Base-by-base conservation (phyloP, 345 rosid genomes). In the Salix dunnii region DNA sequence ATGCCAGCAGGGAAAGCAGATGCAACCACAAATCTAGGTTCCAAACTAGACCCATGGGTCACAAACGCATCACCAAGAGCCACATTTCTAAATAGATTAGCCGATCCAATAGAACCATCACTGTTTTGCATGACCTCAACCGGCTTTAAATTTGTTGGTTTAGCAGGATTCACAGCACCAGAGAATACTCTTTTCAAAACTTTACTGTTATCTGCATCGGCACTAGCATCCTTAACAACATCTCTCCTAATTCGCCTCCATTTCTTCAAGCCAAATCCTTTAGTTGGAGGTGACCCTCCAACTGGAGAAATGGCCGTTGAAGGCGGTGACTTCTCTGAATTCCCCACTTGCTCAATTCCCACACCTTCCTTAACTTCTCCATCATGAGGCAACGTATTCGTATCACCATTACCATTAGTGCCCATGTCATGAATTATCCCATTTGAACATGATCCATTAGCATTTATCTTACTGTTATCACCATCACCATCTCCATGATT, bases 231-330 rank as follows among this genome's bases (percentile, higher is more conserved):
- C 84, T 87, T 88, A 51, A 81, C 85, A 77, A 82, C 65, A 61
- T 83, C 89, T 82, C 97, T 85, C 86, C 78, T 90, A 70, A 91
- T 77, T 48, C 99, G 84, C 87, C 86, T 87, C 99, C 99, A 90
- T 82, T 91, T 92, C 87, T 82, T 91, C 86, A 94, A 80, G 23
- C 98, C 97, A 74, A 74, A 85, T 6, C 97, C 94, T 75, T 87
- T 94, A 16, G 75, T 16, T 0, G 84, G 75, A 82, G 93, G 70
- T n/a, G 85, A 82, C 64, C 73, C 78, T 61, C 62, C 80, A 66
- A 28, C 65, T 6, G 85, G 79, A 62, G 84, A 84, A 46, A 76
- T 72, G 6, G 73, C 75, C 8, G 71, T 70, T 30, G 4, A 43
- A 43, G 80, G 81, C 48, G 80, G 77, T 0, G 80, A 81, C 66